Base-by-base conservation (phyloP, 192 early-diverging fungal species). In the Coemansia sp. region DNA sequence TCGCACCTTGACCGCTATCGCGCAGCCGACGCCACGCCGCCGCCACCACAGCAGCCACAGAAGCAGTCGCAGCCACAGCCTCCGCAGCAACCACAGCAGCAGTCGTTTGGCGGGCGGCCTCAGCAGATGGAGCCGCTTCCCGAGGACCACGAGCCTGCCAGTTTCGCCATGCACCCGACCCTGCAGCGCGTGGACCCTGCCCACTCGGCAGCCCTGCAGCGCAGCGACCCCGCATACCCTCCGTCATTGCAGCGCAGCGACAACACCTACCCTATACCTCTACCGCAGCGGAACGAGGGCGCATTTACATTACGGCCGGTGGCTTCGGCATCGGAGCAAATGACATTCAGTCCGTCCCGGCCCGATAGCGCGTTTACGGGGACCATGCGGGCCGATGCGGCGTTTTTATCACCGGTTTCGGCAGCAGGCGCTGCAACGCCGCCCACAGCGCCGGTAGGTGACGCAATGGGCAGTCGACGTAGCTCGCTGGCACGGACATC, bases 1-100 rank as follows among this genome's bases (percentile, higher is more conserved):
- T 68, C 75, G 40, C 68, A 78, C 38, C 61, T 78, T n/a, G 75
- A 78, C 38, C 55, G 69, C 42, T 78, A 78, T 35, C 68, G 75
- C 13, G 57, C 69, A 26, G 60, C 36, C 30, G 68, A 66, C 44
- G 51, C 65, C 31, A 58, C 75, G 44, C 72, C 72, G 41, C 67
- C 66, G 37, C 46, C 57, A 52, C 23, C 39, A 43, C 21, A n/a
- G 23, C 40, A 43, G 54, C 50, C 14, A 16, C 50, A 19, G 31
- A 26, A 18, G 35, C 35, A 4, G 28, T 16, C 36, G 26, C 57
- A 48, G 37, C 46, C 36, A 6, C 55, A 23, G 36, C 50, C 50
- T 1, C 38, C 44, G 20, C 20, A 19, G 61, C 54, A 42, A 19
- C 38, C 37, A 20, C 21, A 18, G 38, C 18, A 21, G 49, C 40